These are phyloP conservation scores for Penicillium salamii DNA, from an alignment of 495 filamentous ascomycete species.

Conservation along the genomic window DNA sequence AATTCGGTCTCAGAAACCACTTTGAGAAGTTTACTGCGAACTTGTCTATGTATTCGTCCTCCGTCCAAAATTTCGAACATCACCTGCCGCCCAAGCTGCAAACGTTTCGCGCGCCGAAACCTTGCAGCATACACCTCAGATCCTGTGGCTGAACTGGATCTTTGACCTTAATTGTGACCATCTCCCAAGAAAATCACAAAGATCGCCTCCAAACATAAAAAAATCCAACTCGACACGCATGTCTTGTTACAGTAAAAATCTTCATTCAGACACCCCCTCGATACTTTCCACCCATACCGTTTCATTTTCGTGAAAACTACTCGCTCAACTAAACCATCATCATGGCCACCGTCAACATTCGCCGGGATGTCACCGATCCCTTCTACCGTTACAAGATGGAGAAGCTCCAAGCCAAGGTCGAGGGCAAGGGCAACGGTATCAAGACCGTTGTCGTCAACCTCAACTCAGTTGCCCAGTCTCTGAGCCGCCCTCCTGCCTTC, in stretches of 20 bases:
- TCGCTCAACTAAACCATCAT: slow-evolving; percentile 44
- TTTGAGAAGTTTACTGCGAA: slow-evolving; percentile 33
- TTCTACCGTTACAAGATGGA: slow-evolving; percentile 99
- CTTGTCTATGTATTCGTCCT: slow-evolving; percentile 81
- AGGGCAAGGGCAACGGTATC: slow-evolving; percentile 97
- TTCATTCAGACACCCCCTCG: slow-evolving; percentile 41
- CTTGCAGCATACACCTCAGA: slow-evolving; percentile 76
- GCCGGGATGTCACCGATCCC: slow-evolving; percentile 94
- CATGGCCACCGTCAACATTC: slow-evolving; percentile 95
- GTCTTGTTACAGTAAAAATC: slow-evolving; percentile 48
- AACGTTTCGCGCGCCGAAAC: slow-evolving; percentile 87
- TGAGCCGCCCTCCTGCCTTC: slow-evolving; percentile 88
- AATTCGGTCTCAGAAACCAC: slow-evolving; percentile 42
- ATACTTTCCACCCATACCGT: slow-evolving; percentile 24
- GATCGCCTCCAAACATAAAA: slow-evolving; percentile 25
- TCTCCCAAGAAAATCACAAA: slow-evolving; percentile 16
- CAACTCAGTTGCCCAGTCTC: slow-evolving; percentile 87
- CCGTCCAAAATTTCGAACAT: slow-evolving; percentile 72
- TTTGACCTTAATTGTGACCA: slow-evolving; percentile 25
- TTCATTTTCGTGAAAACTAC: slow-evolving; percentile 20
- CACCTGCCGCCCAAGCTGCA: slow-evolving; percentile 90
- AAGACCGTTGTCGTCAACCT: slow-evolving; percentile 97
- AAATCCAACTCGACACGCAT: slow-evolving; percentile 51
- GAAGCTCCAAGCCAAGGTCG: slow-evolving; percentile 94
- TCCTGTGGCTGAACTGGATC: slow-evolving; percentile 74